Evolutionary conservation across 306 rosid genomes (phyloP).

Genomic region (Pterocarpus macrocarpus): DNA sequence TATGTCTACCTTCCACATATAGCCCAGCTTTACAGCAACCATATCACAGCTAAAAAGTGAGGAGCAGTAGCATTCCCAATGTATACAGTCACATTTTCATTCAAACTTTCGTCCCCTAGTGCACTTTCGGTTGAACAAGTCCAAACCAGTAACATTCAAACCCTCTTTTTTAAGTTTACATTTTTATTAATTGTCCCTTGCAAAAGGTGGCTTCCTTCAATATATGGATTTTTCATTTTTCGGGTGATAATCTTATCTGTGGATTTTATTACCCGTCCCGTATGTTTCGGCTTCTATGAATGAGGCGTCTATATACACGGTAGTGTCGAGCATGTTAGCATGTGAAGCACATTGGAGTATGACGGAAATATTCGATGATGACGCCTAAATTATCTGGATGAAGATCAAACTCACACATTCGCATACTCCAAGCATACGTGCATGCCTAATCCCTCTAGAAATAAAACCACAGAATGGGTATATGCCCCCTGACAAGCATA

Average conservation of each 20-base stretch:
- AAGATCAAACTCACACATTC: background rate
- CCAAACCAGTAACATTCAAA: conserved; percentile 2
- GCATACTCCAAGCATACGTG: conserved; percentile 1
- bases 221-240: too few relatives aligned
- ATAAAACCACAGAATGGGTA: background rate
- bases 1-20: background rate
- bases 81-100: background rate
- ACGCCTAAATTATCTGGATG: background rate
- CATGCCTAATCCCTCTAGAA: conserved; percentile 7
- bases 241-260: background rate
- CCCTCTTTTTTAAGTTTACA: background rate
- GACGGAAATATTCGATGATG: background rate
- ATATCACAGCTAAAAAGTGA: background rate
- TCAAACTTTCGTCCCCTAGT: background rate
- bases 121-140: background rate
- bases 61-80: background rate
- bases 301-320: background rate
- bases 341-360: background rate
- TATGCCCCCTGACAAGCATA: background rate
- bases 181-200: background rate
- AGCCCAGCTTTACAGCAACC: conserved; percentile 14
- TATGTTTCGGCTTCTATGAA: background rate
- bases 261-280: background rate
- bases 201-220: too few relatives aligned
- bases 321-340: background rate